These are phyloP conservation scores for Trichosporon asahii DNA, from an alignment of 1,284 basidiomycete species.

Conservation along the genomic window DNA sequence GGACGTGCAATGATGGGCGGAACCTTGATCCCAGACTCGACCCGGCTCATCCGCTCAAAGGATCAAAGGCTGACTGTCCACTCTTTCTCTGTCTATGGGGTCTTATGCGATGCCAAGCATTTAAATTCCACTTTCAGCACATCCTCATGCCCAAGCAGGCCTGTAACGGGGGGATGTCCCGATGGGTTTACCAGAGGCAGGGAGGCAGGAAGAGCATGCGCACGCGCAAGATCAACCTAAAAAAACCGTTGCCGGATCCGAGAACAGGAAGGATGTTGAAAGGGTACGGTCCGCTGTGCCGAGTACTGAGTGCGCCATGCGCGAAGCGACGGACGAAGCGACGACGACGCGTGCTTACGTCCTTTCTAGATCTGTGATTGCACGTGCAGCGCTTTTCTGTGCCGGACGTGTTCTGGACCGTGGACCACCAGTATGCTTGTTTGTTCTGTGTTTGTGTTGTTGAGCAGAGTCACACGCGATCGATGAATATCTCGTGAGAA, in stretches of 20 bases:
- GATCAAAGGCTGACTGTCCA: too few relatives aligned
- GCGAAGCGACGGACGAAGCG: background rate
- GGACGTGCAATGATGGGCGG: background rate
- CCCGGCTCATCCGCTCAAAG: too few relatives aligned
- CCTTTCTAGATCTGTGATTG: background rate
- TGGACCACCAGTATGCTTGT: background rate
- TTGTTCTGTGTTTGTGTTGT: background rate
- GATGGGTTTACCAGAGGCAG: too few relatives aligned
- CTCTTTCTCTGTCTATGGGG: too few relatives aligned
- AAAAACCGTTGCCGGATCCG: background rate
- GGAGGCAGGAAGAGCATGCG: too few relatives aligned
- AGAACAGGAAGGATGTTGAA: too few relatives aligned
- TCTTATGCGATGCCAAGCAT: background rate
- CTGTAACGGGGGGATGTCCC: too few relatives aligned
- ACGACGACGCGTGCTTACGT: background rate
- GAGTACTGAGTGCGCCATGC: too few relatives aligned
- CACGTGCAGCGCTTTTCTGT: background rate
- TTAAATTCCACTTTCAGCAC: background rate
- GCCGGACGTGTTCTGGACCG: background rate
- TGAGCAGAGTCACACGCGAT: background rate
- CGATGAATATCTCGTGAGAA: background rate
- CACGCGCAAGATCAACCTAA: background rate
- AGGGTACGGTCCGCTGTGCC: background rate
- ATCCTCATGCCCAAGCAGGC: too few relatives aligned
- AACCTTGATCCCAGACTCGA: background rate